Conservation (phyloP, 1,284 basidiomycete species). For the Heliocybe sulcata region DNA sequence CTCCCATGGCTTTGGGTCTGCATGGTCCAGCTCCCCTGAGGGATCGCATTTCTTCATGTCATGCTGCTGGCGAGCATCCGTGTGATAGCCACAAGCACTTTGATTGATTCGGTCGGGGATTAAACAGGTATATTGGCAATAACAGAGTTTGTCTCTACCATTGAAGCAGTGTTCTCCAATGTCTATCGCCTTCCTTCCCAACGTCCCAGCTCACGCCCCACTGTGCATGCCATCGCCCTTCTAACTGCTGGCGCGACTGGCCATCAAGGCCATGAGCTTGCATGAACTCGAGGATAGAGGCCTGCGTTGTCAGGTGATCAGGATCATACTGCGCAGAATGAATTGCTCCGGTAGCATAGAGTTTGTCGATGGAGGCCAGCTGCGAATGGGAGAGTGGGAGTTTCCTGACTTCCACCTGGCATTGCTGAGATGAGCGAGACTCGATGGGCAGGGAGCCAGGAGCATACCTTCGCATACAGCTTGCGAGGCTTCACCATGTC, state of each 20-base stretch:
- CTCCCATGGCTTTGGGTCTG: not conserved
- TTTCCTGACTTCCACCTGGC: too few relatives aligned
- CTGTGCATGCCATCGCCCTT: not conserved
- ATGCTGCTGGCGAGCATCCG: too few relatives aligned
- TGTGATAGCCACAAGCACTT: not conserved
- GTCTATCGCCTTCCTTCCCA: not conserved
- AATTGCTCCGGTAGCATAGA: too few relatives aligned
- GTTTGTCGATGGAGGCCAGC: too few relatives aligned
- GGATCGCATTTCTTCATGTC: not conserved
- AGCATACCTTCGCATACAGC: too few relatives aligned
- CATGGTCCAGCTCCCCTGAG: not conserved
- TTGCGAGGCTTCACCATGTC: too few relatives aligned
- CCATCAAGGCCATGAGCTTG: not conserved
- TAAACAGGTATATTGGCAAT: not conserved
- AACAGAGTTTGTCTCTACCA: not conserved
- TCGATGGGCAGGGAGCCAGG: too few relatives aligned
- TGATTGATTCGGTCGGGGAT: not conserved
- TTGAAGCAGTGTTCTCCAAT: not conserved
- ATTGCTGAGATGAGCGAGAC: too few relatives aligned
- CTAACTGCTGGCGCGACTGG: not conserved
- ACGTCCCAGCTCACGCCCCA: not conserved
- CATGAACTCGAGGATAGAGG: not conserved
- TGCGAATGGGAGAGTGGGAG: too few relatives aligned
- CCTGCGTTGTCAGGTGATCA: not conserved
- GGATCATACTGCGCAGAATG: not conserved